These are phyloP conservation scores for Trichoderma arundinaceum DNA, from an alignment of 2,329 filamentous ascomycete species.

Conservation along the genomic window DNA sequence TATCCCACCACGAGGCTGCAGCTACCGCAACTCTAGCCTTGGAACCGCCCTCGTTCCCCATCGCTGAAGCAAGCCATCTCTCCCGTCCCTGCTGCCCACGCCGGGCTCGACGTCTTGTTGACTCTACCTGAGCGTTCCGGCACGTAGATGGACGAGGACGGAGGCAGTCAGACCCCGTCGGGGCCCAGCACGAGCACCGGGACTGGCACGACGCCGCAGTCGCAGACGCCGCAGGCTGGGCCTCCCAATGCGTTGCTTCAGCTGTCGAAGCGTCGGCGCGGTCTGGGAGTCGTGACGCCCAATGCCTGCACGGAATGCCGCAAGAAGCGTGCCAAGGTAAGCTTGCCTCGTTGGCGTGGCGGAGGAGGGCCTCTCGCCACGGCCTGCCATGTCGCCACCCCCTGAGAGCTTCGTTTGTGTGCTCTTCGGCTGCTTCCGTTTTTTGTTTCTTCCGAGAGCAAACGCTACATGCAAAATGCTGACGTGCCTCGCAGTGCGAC, in stretches of 20 bases:
- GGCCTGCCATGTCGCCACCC: too few relatives aligned
- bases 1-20: constrained; percentile 30
- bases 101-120: background rate
- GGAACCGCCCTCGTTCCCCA: constrained; percentile 29
- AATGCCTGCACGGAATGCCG: constrained; percentile 67
- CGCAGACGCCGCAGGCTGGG: constrained; percentile 34
- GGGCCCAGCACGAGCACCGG: constrained; percentile 36
- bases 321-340: constrained; percentile 66
- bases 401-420: too few relatives aligned
- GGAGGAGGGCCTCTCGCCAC: too few relatives aligned
- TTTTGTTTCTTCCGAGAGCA: background rate
- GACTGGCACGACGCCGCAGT: constrained; percentile 45
- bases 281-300: constrained; percentile 62
- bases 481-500: constrained; percentile 56
- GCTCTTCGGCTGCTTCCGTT: background rate
- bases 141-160: constrained; percentile 35
- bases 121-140: background rate
- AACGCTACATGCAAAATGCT: background rate
- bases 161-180: constrained; percentile 38
- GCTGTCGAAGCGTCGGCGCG: constrained; percentile 59
- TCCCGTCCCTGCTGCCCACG: background rate
- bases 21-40: constrained; percentile 29
- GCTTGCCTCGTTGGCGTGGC: constrained; percentile 23
- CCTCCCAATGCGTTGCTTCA: constrained; percentile 34
- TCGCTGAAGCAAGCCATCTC: constrained; percentile 23